Conservation (phyloP, 805 yeast genomes). For the Metschnikowia similis region DNA sequence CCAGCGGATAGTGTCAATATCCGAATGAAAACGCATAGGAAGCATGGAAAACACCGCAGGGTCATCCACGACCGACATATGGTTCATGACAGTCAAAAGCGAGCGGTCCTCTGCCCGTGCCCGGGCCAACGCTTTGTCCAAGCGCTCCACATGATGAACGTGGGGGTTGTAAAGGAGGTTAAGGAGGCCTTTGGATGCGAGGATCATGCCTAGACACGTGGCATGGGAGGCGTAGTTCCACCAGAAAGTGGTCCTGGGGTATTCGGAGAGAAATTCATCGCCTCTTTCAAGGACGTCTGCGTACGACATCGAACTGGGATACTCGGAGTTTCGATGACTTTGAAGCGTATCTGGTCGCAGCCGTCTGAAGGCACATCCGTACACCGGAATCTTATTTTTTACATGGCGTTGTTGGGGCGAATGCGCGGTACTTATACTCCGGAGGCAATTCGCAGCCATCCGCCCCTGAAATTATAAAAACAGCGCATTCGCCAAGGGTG, state of each 20-base stretch:
- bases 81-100: conserved; percentile 84
- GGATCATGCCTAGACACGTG: conserved; percentile 63
- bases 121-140: conserved; percentile 60
- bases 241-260: conserved; percentile 51
- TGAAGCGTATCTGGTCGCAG: conserved; percentile 1
- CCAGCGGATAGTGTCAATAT: conserved; percentile 77
- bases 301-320: conserved; percentile 49
- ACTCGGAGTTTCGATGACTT: neutral
- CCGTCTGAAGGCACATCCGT: conserved; percentile 1
- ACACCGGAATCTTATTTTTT: neutral
- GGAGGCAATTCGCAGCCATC: neutral
- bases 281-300: conserved; percentile 69
- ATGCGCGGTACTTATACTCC: neutral
- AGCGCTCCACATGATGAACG: conserved; percentile 56
- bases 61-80: conserved; percentile 88
- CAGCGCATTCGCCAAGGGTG: no score
- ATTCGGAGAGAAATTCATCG: conserved; percentile 59
- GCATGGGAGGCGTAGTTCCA: conserved; percentile 71
- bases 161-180: conserved; percentile 60
- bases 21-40: conserved; percentile 63
- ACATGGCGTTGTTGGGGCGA: neutral
- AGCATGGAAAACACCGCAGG: conserved; percentile 86
- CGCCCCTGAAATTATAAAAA: neutral
- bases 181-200: conserved; percentile 58
- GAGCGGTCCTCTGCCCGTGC: conserved; percentile 69